A percentile compares a stretch with the other conserved stretches of the same genome.
These are phyloP conservation scores for Coemansia nantahalensis DNA, from an alignment of 192 early-diverging fungal species.

Conservation along the genomic window DNA sequence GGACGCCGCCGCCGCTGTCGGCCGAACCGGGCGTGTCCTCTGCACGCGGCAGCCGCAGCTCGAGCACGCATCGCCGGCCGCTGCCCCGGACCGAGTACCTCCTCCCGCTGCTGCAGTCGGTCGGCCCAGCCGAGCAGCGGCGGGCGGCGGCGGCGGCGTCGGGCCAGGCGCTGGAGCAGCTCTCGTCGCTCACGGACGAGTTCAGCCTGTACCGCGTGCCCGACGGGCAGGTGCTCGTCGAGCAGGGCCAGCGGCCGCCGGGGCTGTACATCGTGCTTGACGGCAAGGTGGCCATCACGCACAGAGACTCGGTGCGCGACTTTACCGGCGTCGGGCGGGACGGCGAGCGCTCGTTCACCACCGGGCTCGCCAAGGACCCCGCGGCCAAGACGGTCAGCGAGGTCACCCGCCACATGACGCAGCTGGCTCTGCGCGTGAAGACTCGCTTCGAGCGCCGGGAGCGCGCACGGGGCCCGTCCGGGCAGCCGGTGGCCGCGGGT, in stretches of 20 bases:
- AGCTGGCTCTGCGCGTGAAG: conserved; percentile 23
- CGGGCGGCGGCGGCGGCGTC: conserved; percentile 4
- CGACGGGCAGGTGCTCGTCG: conserved; percentile 68
- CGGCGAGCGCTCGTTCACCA: conserved; percentile 1
- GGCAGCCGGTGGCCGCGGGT: too few relatives aligned
- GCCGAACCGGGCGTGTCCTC: conserved; percentile 9
- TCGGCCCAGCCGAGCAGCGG: conserved; percentile 10
- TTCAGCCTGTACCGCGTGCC: conserved; percentile 74
- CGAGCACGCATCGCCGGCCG: conserved; percentile 30
- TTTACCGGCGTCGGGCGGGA: conserved; percentile 30
- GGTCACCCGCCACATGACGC: conserved; percentile 33
- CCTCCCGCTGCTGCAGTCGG: conserved; percentile 39
- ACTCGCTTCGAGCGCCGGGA: conserved; percentile 8
- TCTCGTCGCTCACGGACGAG: conserved; percentile 57
- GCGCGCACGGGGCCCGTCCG: too few relatives aligned
- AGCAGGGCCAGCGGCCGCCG: conserved; percentile 77
- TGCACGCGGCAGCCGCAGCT: conserved; percentile 24
- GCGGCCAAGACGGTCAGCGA: conserved; percentile 20
- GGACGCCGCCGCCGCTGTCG: conserved; percentile 4
- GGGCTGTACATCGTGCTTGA: conserved; percentile 95
- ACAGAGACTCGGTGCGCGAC: conserved; percentile 35
- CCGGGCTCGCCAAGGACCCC: neutral
- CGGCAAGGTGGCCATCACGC: conserved; percentile 70
- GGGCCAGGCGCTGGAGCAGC: conserved; percentile 22
- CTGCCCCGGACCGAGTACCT: conserved; percentile 33